These are phyloP conservation scores for Collybia sp. DNA, from an alignment of 768 basidiomycete species.

Conservation along the genomic window DNA sequence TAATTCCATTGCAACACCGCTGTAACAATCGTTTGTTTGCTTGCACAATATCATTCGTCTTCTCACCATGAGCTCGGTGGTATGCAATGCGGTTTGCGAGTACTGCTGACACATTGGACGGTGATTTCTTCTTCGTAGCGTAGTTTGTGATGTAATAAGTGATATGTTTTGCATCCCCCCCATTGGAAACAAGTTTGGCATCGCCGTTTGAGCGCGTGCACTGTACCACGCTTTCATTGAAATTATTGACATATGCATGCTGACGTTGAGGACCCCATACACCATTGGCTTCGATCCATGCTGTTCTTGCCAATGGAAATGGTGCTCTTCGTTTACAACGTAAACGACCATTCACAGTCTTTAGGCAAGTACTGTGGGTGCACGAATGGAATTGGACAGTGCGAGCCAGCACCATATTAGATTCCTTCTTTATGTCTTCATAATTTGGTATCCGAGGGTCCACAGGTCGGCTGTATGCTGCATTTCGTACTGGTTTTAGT, in stretches of 20 bases:
- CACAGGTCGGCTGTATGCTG: conserved; percentile 28
- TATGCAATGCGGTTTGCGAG: conserved; percentile 25
- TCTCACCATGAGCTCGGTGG: conserved; percentile 9
- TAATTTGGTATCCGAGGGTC: conserved; percentile 23
- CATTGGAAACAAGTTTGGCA: conserved; percentile 30
- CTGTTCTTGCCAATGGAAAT: conserved; percentile 12
- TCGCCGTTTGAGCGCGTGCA: conserved; percentile 34
- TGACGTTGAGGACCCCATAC: conserved; percentile 20
- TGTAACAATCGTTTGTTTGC: conserved; percentile 23
- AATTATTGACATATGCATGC: conserved; percentile 19
- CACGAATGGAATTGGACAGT: conserved; percentile 32
- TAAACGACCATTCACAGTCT: conserved; percentile 5
- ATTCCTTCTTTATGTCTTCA: conserved; percentile 5
- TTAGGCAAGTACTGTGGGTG: conserved; percentile 20
- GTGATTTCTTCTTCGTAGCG: conserved; percentile 32
- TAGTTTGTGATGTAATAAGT: conserved; percentile 35
- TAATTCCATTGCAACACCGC: conserved; percentile 26
- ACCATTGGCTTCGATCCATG: conserved; percentile 19
- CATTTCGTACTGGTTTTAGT: conserved; percentile 10
- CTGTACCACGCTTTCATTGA: too few relatives aligned
- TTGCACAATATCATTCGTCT: conserved; percentile 8
- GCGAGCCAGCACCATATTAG: too few relatives aligned
- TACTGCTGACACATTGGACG: conserved; percentile 31
- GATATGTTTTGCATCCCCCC: conserved; percentile 23
- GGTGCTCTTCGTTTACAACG: conserved; percentile 31